Evolutionary conservation across 2,329 filamentous ascomycete genomes (phyloP).

Genomic region (Stagonosporopsis tanaceti): DNA sequence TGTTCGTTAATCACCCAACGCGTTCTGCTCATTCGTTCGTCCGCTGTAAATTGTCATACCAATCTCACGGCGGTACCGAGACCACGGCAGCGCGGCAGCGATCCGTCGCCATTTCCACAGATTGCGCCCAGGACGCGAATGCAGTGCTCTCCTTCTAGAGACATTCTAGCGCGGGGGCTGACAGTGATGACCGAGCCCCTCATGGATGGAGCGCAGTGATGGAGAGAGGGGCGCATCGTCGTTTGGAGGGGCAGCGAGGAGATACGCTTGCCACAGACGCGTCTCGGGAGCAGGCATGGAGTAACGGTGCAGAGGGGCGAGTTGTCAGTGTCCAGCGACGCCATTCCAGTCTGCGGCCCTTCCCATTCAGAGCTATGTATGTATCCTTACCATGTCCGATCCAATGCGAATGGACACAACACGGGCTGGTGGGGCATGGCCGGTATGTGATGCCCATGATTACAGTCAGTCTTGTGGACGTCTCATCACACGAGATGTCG

Average conservation of each 20-base stretch:
- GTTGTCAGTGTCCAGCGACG: slow-evolving; percentile 19
- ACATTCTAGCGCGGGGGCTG: slow-evolving; percentile 47
- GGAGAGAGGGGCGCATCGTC: slow-evolving; percentile 19
- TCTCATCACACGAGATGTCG: background rate
- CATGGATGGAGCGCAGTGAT: slow-evolving; percentile 13
- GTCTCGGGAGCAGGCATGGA: slow-evolving; percentile 3
- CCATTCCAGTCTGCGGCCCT: slow-evolving; percentile 28
- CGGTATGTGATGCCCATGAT: slow-evolving; percentile 7
- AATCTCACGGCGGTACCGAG: slow-evolving; percentile 29
- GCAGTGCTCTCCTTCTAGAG: slow-evolving; percentile 42
- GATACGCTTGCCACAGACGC: slow-evolving; percentile 9
- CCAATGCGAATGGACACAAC: slow-evolving; percentile 18
- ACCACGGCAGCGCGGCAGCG: slow-evolving; percentile 36
- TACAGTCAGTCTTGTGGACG: background rate
- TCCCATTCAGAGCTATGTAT: slow-evolving; percentile 2
- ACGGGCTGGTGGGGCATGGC: slow-evolving; percentile 18
- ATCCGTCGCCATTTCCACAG: slow-evolving; percentile 32
- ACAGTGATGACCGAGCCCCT: slow-evolving; percentile 36
- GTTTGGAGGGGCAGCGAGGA: slow-evolving; percentile 13
- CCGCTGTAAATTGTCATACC: background rate
- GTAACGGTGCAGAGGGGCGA: slow-evolving; percentile 29
- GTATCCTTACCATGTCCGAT: slow-evolving; percentile 24
- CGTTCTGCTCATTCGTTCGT: slow-evolving; percentile 12
- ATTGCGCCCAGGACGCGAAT: slow-evolving; percentile 41
- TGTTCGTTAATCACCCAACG: slow-evolving; percentile 1